A percentile compares a stretch with the other conserved stretches of the same genome.
Conservation (phyloP, 306 rosid genomes). For the Abrus pulchellus region DNA sequence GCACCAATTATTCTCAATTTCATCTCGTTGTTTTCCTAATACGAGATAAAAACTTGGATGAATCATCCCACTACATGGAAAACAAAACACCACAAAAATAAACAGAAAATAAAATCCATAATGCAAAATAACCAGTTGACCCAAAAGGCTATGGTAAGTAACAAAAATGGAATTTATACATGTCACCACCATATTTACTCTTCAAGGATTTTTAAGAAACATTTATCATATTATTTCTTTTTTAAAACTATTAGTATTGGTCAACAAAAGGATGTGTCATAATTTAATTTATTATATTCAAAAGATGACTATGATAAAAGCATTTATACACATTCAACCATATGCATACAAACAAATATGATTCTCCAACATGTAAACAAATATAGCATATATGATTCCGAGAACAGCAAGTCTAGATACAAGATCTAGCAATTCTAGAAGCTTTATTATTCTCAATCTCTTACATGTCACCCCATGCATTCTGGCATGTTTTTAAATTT, state of each 20-base stretch:
- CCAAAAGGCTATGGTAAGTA: slow-evolving; percentile 5
- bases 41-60: slow-evolving; percentile 4
- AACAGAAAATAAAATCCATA: slow-evolving; percentile 7
- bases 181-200: slow-evolving; percentile 3
- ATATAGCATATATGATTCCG: neutral
- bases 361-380: neutral
- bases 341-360: neutral
- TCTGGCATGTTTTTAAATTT: neutral
- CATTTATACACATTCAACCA: neutral
- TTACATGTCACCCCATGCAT: slow-evolving; percentile 15
- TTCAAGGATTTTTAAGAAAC: neutral
- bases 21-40: neutral
- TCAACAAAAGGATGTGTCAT: neutral
- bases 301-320: neutral
- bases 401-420: neutral
- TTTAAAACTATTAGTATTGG: neutral
- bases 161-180: neutral
- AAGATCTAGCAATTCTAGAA: slow-evolving; percentile 22
- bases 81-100: slow-evolving; percentile 29
- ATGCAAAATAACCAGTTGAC: neutral
- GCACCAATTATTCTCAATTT: slow-evolving; percentile 44
- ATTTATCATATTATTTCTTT: neutral
- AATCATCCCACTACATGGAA: neutral
- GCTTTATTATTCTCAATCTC: slow-evolving; percentile 1
- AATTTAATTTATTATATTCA: slow-evolving; percentile 1